Base-by-base conservation (phyloP, 2,329 filamentous ascomycete genomes). In the Aspergillus caelatus region DNA sequence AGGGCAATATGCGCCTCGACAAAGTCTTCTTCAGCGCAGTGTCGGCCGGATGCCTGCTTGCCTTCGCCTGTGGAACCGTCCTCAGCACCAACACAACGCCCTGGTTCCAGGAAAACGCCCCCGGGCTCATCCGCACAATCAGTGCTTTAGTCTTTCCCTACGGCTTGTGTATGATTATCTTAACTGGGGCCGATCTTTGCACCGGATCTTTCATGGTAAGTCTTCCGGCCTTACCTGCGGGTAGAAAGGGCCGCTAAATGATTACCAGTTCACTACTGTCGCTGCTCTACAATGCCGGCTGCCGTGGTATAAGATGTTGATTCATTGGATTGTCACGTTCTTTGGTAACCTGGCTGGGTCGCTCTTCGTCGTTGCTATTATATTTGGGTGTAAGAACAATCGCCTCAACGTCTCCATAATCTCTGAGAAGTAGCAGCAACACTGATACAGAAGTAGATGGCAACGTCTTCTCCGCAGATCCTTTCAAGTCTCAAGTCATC, bases 11-110 rank as follows among this genome's bases (percentile, higher is more conserved):
- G 82, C 78, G 83, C 11, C 73, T 81, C 4, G 81, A 85, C 69
- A 86, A 86, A 66, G 76, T 85, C 46, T 85, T 86, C 66, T 68
- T 84, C 53, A 84, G 81, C 63, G 75, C 81, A 4, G 78, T 86
- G 46, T 81, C 84, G 53, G 84, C 84, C 5, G 85, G 85, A 0
- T 80, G 80, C 61, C 72, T 87, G 7, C 74, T 87, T 1, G 78
- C 81, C 2, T 86, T 87, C 65, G 84, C 81, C 6, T 82, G 80
- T 48, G 83, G 81, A 0, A 79, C 82, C 2, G 71, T 76, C 0
- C 73, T 85, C n/a, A 81, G 78, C 57, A 81, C 81, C 30, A 81
- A 77, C 63, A 72, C 81, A 4, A 73, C 81, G 0, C 78, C 82
- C 1, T 84, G 82, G 83, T 83, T 79, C 65, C 77, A 81, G 57